Percentiles rank a stretch among this genome's conserved stretches.
These are phyloP conservation scores for Lophiotrema nucula DNA, from an alignment of 495 filamentous ascomycete species.

Conservation along the genomic window DNA sequence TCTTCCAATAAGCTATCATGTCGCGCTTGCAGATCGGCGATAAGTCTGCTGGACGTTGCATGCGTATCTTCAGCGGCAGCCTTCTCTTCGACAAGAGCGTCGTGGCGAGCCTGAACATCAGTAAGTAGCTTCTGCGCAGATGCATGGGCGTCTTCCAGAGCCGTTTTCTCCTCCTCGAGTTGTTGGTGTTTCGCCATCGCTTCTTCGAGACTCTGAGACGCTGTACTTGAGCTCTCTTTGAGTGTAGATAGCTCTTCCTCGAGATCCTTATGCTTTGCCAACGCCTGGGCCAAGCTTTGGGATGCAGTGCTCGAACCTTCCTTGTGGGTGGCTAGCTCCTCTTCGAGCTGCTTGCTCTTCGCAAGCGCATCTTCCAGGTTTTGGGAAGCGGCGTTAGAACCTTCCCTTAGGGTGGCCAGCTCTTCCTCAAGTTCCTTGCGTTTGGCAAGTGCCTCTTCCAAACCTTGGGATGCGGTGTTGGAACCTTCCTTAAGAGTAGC, in stretches of 20 bases:
- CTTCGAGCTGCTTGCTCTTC: conserved; percentile 6
- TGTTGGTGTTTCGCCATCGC: conserved; percentile 14
- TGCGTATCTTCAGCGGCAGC: conserved; percentile 15
- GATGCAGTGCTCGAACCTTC: neutral
- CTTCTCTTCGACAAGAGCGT: conserved; percentile 17
- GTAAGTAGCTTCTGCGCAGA: conserved; percentile 8
- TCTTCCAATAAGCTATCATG: conserved; percentile 17
- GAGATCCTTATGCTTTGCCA: conserved; percentile 7
- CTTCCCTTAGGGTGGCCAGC: conserved; percentile 3
- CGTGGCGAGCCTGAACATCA: conserved; percentile 18
- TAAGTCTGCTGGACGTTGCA: conserved; percentile 5
- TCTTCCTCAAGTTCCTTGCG: conserved; percentile 12
- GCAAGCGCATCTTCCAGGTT: conserved; percentile 4
- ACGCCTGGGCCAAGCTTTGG: conserved; percentile 2
- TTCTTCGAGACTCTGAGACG: conserved; percentile 9
- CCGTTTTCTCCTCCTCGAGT: conserved; percentile 16
- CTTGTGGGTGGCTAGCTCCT: conserved; percentile 10
- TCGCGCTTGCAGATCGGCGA: conserved; percentile 22
- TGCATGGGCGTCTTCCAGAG: conserved; percentile 11
- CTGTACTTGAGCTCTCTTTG: conserved; percentile 1
- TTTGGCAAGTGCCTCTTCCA: conserved; percentile 11
- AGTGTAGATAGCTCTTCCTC: conserved; percentile 6
- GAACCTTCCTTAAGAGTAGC: neutral
- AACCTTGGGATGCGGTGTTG: conserved; percentile 1
- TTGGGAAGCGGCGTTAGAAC: conserved; percentile 1